Evolutionary conservation across 2,329 filamentous ascomycete genomes (phyloP).

Genomic region (Lasiodiplodia hormozganensis): DNA sequence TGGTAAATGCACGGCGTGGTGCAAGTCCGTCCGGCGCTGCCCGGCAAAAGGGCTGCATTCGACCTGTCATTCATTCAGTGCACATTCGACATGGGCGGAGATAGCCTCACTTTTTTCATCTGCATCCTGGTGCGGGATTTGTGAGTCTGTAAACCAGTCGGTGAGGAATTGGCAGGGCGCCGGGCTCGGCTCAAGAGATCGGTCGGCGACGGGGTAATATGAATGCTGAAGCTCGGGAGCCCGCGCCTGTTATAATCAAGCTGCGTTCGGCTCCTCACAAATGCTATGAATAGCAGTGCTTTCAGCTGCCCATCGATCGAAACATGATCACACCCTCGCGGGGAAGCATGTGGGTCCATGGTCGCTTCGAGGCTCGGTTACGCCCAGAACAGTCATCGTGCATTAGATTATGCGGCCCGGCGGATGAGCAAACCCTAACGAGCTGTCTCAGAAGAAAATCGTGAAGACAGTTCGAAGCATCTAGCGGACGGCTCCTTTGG

Average conservation of each 20-base stretch:
- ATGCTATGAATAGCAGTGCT: background rate
- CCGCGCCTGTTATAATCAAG: slow-evolving; percentile 20
- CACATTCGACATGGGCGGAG: background rate
- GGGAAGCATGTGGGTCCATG: background rate
- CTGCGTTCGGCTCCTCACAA: background rate
- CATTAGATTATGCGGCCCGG: background rate
- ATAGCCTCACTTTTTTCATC: background rate
- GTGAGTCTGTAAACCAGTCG: background rate
- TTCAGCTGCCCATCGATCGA: background rate
- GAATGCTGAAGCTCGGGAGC: background rate
- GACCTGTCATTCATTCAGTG: background rate
- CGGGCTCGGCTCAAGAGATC: background rate
- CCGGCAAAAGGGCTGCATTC: background rate
- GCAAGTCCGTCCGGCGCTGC: background rate
- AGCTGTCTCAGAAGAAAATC: background rate
- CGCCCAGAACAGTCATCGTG: background rate
- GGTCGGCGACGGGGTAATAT: background rate
- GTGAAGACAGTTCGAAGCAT: background rate
- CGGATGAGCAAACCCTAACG: background rate
- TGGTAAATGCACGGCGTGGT: background rate
- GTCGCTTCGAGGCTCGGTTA: background rate
- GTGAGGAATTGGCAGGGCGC: background rate
- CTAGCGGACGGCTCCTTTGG: background rate
- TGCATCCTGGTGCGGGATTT: background rate
- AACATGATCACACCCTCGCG: background rate